These are phyloP conservation scores for Aspergillus sergii DNA, from an alignment of 2,329 filamentous ascomycete species.

Conservation along the genomic window DNA sequence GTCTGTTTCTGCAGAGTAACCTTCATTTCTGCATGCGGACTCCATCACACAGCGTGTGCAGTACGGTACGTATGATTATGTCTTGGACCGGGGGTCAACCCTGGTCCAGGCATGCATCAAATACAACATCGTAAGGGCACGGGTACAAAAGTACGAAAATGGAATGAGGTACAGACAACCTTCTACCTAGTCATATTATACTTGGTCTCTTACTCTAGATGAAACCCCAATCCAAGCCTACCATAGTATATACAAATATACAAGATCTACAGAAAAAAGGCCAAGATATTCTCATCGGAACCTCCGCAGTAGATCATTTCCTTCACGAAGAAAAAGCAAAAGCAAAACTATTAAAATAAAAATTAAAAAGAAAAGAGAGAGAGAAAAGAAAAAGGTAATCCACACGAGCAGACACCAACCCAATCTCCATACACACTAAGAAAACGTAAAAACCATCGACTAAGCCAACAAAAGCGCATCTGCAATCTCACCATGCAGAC, in stretches of 20 bases:
- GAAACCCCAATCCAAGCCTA: background rate
- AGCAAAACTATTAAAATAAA: too few relatives aligned
- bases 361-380: background rate
- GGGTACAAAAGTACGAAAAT: background rate
- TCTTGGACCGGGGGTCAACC: background rate
- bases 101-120: background rate
- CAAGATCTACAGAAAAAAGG: background rate
- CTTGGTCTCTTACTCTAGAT: background rate
- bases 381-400: background rate
- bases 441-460: background rate
- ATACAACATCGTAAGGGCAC: background rate
- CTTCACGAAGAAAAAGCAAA: background rate
- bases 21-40: background rate
- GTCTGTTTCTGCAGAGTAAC: constrained; percentile 1
- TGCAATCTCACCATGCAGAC: background rate
- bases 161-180: background rate
- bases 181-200: background rate
- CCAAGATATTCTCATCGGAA: background rate
- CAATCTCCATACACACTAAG: background rate
- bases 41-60: background rate
- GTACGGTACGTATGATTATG: background rate
- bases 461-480: background rate
- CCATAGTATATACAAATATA: background rate
- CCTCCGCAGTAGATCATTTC: background rate
- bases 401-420: too few relatives aligned